Percentiles rank a stretch among this genome's conserved stretches.
Conservation (phyloP, 2,329 filamentous ascomycete genomes). For the Boeremia lycopersici region DNA sequence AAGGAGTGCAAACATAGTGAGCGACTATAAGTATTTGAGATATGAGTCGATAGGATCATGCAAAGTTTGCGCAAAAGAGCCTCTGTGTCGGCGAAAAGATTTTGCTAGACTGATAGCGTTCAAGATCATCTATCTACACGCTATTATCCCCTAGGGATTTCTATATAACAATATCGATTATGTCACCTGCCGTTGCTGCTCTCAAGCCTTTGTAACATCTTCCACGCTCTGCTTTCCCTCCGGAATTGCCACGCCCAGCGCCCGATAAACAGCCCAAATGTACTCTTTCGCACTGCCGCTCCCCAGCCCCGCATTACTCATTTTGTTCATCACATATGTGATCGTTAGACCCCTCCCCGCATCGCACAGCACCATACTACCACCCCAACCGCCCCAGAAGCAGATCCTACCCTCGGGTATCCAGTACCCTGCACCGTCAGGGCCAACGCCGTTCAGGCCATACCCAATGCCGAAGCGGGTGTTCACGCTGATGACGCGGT, state of each 20-base stretch:
- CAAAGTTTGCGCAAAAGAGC: too few relatives aligned
- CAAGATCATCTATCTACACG: too few relatives aligned
- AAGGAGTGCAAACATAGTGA: too few relatives aligned
- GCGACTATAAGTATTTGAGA: too few relatives aligned
- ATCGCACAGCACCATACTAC: conserved; percentile 21
- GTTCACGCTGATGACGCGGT: conserved; percentile 10
- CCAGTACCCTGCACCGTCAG: conserved; percentile 4
- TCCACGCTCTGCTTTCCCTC: neutral
- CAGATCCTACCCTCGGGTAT: conserved; percentile 19
- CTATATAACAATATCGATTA: too few relatives aligned
- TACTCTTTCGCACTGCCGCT: conserved; percentile 13
- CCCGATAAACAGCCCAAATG: conserved; percentile 19
- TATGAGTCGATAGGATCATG: too few relatives aligned
- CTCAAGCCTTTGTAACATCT: neutral
- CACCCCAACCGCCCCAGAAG: conserved; percentile 30
- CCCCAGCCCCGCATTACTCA: conserved; percentile 14
- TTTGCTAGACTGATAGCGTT: too few relatives aligned
- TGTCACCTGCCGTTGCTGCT: neutral
- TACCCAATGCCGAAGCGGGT: conserved; percentile 21
- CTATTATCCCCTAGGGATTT: too few relatives aligned
- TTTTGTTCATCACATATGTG: conserved; percentile 30
- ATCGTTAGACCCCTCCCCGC: conserved; percentile 22
- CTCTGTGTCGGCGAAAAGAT: too few relatives aligned
- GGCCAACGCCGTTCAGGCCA: conserved; percentile 4
- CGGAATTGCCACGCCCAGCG: conserved; percentile 11